Evolutionary conservation across 352 stramenopile species (phyloP), one percentile per base, ranked within the genome.

Genomic region (Pythium utonaiense): DNA sequence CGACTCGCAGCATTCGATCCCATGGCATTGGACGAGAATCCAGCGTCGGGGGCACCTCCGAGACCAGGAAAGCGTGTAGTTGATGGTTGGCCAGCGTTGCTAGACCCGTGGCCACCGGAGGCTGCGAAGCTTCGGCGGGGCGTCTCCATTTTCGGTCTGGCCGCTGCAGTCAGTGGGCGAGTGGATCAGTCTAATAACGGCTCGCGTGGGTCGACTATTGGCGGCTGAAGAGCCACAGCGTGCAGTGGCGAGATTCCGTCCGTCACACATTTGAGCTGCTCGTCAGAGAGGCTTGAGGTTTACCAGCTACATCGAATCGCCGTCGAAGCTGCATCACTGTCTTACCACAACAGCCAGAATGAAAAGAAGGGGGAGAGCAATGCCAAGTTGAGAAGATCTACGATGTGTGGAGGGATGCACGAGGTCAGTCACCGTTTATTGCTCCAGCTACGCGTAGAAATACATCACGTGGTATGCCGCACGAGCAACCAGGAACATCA

Each of bases 401-500:
- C n/a, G n/a, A n/a, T n/a, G n/a, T 6, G 34, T 3, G 34, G n/a
- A 41, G 5, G 34, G 34, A 41, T 41, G n/a, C 34, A 41, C 34
- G 34, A 41, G 44, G 8, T 69, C 47, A 78, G 4, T 88, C 78
- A 19, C 77, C 76, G 45, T 88, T 88, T 21, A 88, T 51, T 16
- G 56, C 69, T 16, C 70, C 66, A 13, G 60, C 74, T 5, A 83
- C 73, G 14, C 78, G 74, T 16, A 80, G 50, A 33, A 87, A 87
- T 16, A 89, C 79, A 53, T 87, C 69, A 24, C 79, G 73, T 31
- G 79, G 77, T 38, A 89, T 83, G 4, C 75, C 79, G 21, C 79
- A 89, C 12, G 24, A 54, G 42, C 77, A 89, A 2, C 73, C 77
- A 16, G 73, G 64, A 4, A 80, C 69, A 61, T 82, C 77, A 57